Base-by-base conservation (phyloP, 371 early-diverging fungal genomes). In the Apophysomyces ossiformis region DNA sequence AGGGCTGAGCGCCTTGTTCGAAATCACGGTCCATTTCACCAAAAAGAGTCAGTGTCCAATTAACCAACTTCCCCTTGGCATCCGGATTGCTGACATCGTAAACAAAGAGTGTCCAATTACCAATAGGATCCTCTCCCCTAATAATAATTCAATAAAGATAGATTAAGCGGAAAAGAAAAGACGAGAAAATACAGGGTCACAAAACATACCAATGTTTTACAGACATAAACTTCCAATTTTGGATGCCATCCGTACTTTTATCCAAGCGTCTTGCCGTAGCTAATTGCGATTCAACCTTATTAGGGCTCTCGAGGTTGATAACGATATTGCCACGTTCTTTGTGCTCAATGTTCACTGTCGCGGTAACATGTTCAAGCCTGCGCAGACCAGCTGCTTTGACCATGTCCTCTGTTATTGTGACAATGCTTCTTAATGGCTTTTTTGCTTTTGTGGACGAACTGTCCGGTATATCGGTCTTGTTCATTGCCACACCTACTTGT, bases 171-270 rank as follows among this genome's bases (percentile, higher is more conserved):
- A 47, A 13, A 26, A 26, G 32, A 26, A 26, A 26, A 26, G 1
- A 26, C 32, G 37, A 8, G 21, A 11, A 35, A 58, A 68, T 35
- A 37, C 60, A 61, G 57, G 50, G 15, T 41, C 4, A 37, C n/a
- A 6, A 15, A 38, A 54, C 83, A 68, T 79, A 92, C 99, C 99
- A 99, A 68, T 97, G 97, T 79, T 92, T 94, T 38, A 98, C 96
- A 43, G 87, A 87, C 95, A 95, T 95, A 61, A 97, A 93, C n/a
- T 93, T 95, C 98, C 98, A 98, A 67, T 92, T 84, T 15, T 45
- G n/a, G 45, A 95, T 92, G 7, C 99, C 99, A n/a, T 71, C 73
- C 5, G 67, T 64, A 73, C 85, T 83, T 18, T 59, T 69, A 71
- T 99, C 99, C 35, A 65, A 65, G 9, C 70, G 81, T 12, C 99